phyloP scores from a whole-genome alignment of 768 basidiomycete species.

The Psilocybe sp. region DNA sequence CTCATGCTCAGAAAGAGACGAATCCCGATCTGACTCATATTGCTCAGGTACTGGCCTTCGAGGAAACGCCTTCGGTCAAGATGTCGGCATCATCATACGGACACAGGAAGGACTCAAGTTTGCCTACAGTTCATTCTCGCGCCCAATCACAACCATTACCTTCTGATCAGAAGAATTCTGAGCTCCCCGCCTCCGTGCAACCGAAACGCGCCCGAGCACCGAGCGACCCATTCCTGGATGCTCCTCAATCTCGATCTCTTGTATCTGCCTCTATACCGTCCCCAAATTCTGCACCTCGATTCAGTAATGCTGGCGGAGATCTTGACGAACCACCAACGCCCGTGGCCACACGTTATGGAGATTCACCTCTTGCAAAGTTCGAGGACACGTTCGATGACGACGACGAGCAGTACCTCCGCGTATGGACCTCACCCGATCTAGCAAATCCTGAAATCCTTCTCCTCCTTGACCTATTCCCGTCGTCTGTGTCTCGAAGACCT shows the following conservation, averaged over 20 bases:
- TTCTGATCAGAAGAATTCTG: conserved; percentile 36
- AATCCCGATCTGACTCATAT: conserved; percentile 11
- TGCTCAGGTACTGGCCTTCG: conserved; percentile 58
- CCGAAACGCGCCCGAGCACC: conserved; percentile 70
- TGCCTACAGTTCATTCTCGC: conserved; percentile 46
- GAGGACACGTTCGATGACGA: conserved; percentile 27
- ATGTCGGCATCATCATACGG: conserved; percentile 28
- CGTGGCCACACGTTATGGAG: conserved; percentile 27
- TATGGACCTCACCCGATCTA: conserved; percentile 82
- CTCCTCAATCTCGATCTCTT: conserved; percentile 55
- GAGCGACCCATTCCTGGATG: conserved; percentile 79
- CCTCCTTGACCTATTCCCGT: conserved; percentile 72
- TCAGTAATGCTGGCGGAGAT: conserved; percentile 21
- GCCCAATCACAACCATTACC: conserved; percentile 55
- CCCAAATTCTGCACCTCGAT: conserved; percentile 28
- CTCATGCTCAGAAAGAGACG: conserved; percentile 11
- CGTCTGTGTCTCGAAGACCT: conserved; percentile 68
- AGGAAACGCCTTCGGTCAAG: conserved; percentile 53
- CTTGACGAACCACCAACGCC: conserved; percentile 40
- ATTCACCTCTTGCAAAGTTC: conserved; percentile 26
- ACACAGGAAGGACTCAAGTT: conserved; percentile 32
- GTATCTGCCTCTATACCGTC: conserved; percentile 51
- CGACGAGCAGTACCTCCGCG: conserved; percentile 53
- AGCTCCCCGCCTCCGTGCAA: conserved; percentile 41
- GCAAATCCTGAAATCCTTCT: conserved; percentile 69